Percentiles rank a stretch among this genome's conserved stretches.
Conservation (phyloP, 306 rosid genomes). For the Prunus armeniaca region DNA sequence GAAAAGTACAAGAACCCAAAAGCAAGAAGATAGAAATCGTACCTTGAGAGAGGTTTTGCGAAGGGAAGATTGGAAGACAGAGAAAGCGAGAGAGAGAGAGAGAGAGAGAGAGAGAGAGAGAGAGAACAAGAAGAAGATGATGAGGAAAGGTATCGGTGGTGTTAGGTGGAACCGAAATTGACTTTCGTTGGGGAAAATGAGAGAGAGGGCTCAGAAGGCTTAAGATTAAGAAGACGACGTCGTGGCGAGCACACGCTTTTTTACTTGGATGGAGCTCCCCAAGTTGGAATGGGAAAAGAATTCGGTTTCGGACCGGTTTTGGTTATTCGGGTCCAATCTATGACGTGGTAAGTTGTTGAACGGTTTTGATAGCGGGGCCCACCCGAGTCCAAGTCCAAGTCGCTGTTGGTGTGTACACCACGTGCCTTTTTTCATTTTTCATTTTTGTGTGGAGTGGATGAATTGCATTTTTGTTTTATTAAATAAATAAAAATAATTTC, state of each 20-base stretch:
- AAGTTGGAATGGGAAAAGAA: not conserved
- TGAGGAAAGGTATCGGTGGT: not conserved
- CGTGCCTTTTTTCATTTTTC: not conserved
- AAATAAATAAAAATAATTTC: not conserved
- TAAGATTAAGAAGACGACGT: slow-evolving; percentile 19
- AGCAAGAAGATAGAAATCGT: not conserved
- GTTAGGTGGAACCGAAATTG: slow-evolving; percentile 14
- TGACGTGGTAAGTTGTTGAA: not conserved
- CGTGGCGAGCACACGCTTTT: slow-evolving; percentile 60
- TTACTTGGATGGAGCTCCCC: not conserved
- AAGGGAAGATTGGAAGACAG: not conserved
- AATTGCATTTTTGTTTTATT: not conserved
- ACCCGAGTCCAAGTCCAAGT: not conserved
- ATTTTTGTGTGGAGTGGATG: not conserved
- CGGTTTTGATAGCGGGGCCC: not conserved
- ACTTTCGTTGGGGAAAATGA: too few relatives aligned
- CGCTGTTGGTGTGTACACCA: not conserved
- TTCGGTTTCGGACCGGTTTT: not conserved
- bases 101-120: not conserved
- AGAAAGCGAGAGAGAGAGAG: slow-evolving; percentile 4
- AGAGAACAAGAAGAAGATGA: not conserved
- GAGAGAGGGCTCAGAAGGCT: not conserved
- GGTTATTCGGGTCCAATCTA: not conserved
- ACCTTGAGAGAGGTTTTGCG: slow-evolving; percentile 20
- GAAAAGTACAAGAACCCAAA: not conserved